Percentiles rank a stretch among this genome's conserved stretches.
Conservation (phyloP, 2,329 filamentous ascomycete species). For the Penicillium griseofulvum region DNA sequence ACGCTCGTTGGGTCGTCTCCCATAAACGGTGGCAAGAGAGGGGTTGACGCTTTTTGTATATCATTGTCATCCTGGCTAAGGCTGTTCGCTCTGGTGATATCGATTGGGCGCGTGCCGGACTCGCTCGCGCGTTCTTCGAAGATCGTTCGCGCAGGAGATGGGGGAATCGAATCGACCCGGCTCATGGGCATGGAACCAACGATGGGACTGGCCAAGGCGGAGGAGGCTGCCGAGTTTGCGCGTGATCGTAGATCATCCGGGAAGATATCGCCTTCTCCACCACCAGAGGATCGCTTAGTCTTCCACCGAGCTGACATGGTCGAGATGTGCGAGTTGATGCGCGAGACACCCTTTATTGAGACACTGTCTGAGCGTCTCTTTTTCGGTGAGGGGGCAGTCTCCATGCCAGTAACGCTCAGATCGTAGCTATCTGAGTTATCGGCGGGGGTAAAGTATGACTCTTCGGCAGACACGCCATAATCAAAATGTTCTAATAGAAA, state of each 20-base stretch:
- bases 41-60: slow-evolving; percentile 71
- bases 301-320: slow-evolving; percentile 61
- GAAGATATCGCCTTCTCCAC: slow-evolving; percentile 28
- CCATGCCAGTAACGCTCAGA: slow-evolving; percentile 64
- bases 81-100: slow-evolving; percentile 55
- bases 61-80: slow-evolving; percentile 51
- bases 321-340: slow-evolving; percentile 67
- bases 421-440: slow-evolving; percentile 38
- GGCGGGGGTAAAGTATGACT: slow-evolving; percentile 28
- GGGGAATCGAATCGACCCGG: slow-evolving; percentile 54
- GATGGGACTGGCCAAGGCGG: slow-evolving; percentile 37
- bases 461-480: slow-evolving; percentile 30
- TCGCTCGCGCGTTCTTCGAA: slow-evolving; percentile 55
- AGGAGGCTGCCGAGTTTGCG: slow-evolving; percentile 42
- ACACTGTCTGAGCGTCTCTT: slow-evolving; percentile 53
- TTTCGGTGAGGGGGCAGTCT: slow-evolving; percentile 54
- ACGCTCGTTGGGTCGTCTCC: slow-evolving; percentile 52
- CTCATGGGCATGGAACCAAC: slow-evolving; percentile 35
- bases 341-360: slow-evolving; percentile 55
- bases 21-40: slow-evolving; percentile 79
- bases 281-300: slow-evolving; percentile 38
- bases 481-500: slow-evolving; percentile 37
- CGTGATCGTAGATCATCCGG: slow-evolving; percentile 39
- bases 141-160: slow-evolving; percentile 62
- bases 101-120: slow-evolving; percentile 51